Percentiles rank a stretch among this genome's conserved stretches.
These are phyloP conservation scores for Kwoniella sp. DNA, from an alignment of 768 basidiomycete species.

Conservation along the genomic window DNA sequence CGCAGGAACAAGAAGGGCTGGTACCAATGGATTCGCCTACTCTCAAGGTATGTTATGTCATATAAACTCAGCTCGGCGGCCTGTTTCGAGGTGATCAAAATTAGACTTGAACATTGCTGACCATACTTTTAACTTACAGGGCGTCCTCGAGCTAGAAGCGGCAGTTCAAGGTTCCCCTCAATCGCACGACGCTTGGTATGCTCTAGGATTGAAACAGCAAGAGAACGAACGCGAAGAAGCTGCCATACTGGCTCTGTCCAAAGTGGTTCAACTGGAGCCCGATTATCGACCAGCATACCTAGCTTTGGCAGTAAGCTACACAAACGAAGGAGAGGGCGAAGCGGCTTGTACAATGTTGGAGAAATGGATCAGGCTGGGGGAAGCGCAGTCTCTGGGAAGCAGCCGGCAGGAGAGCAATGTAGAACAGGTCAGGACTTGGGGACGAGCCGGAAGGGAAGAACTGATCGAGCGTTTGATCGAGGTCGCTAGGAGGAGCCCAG, in stretches of 20 bases:
- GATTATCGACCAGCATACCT: slow-evolving; percentile 72
- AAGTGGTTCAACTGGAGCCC: slow-evolving; percentile 79
- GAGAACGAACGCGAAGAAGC: slow-evolving; percentile 93
- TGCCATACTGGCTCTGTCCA: slow-evolving; percentile 80
- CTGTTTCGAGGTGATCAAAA: no score
- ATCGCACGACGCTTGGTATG: slow-evolving; percentile 78
- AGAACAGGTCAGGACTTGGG: slow-evolving; percentile 1
- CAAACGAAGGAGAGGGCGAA: slow-evolving; percentile 78
- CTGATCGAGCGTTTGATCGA: slow-evolving; percentile 77
- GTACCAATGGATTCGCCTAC: slow-evolving; percentile 28
- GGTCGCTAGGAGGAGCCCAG: slow-evolving; percentile 68
- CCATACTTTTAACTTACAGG: slow-evolving; percentile 59
- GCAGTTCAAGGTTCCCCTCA: slow-evolving; percentile 74
- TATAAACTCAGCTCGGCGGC: no score
- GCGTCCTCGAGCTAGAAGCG: slow-evolving; percentile 85
- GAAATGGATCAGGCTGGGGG: slow-evolving; percentile 69
- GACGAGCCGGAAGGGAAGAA: slow-evolving; percentile 47
- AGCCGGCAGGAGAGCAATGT: slow-evolving; percentile 22
- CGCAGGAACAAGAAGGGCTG: not conserved
- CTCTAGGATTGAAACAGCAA: slow-evolving; percentile 94
- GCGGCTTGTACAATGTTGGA: slow-evolving; percentile 77
- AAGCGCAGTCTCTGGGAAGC: slow-evolving; percentile 58
- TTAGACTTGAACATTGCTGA: no score
- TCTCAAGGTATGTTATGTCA: slow-evolving; percentile 21
- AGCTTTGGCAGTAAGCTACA: slow-evolving; percentile 83